These are phyloP conservation scores for Trapa incisa DNA, from an alignment of 345 rosid species.

Conservation along the genomic window DNA sequence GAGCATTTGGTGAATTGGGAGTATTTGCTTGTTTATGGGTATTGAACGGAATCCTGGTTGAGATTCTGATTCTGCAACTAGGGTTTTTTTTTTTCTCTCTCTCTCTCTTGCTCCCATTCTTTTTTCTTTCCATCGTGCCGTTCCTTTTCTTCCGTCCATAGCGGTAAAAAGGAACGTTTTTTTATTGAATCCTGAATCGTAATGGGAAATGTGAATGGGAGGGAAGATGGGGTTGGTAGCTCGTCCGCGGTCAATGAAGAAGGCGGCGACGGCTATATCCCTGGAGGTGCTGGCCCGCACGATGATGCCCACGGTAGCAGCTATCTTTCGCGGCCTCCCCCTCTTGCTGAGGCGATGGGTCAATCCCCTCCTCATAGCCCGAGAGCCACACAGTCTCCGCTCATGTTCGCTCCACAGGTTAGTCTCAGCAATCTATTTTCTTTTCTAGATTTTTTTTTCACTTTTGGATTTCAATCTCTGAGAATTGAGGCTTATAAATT, in stretches of 20 bases:
- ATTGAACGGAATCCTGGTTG: conserved; percentile 8
- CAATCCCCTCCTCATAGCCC: conserved; percentile 95
- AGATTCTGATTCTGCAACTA: conserved; percentile 15
- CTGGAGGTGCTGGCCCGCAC: conserved; percentile 15
- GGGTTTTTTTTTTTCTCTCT: neutral
- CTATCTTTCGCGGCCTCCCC: conserved; percentile 6
- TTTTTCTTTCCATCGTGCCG: neutral
- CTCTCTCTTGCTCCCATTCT: neutral
- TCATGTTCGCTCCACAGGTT: conserved; percentile 96
- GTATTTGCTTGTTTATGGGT: conserved; percentile 7
- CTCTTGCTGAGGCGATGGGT: conserved; percentile 52
- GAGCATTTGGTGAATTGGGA: neutral
- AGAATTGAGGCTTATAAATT: neutral
- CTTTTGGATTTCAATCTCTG: conserved; percentile 1
- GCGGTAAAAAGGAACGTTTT: neutral
- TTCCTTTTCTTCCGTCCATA: neutral
- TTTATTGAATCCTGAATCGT: neutral
- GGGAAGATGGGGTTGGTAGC: conserved; percentile 60
- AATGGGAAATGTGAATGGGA: conserved; percentile 92
- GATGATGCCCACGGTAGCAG: conserved; percentile 20
- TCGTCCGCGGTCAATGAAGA: conserved; percentile 50
- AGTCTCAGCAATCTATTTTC: neutral
- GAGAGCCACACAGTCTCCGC: conserved; percentile 66
- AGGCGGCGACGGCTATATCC: conserved; percentile 16
- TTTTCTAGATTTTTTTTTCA: neutral